Base-by-base conservation (phyloP, 2,329 filamentous ascomycete genomes). In the Diplodia corticola region DNA sequence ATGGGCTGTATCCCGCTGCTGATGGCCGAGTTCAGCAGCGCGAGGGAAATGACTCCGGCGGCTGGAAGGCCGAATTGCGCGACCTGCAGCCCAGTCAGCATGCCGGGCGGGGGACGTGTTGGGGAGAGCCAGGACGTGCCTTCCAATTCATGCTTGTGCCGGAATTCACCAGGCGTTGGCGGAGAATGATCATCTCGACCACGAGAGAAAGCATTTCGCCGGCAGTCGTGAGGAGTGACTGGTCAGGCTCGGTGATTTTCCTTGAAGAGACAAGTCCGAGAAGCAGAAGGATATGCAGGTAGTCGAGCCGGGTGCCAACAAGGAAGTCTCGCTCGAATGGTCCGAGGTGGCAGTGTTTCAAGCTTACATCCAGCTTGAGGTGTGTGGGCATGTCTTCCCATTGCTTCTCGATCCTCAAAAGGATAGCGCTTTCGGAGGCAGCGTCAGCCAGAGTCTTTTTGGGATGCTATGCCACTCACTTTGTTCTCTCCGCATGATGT, bases 131-230 rank as follows among this genome's bases (percentile, higher is more conserved):
- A 6, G 48, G 72, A 75, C 75, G 67, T 66, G 73, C 75, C 70
- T 75, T 76, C 75, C 75, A 77, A 0, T 74, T 69, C 17, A 77
- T 69, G 5, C 69, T 68, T 4, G 73, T 77, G 9, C 76, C 76
- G 1, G 76, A 77, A 26, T 78, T 77, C 2, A 69, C 73, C 1
- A 77, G 65, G 2, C 70, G 68, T 17, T 74, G 70, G 40, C 72
- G 69, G 5, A 74, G 68, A 2, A 78, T 61, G 3, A 76, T 69
- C 3, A 70, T 69, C 51, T 78, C 73, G 9, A 73, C 72, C 2
- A 74, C 71, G 1, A 77, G 55, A 4, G 67, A 68, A 4, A 78
- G 70, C 66, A 77, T 77, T 22, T 73, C 66, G 1, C 69, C 69
- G 2, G 75, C 70, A 1, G 74, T 69, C 3, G 66, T 64, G 26